These are phyloP conservation scores for Groenewaldozyma salmanticensis DNA, from an alignment of 805 yeast species.

Conservation along the genomic window DNA sequence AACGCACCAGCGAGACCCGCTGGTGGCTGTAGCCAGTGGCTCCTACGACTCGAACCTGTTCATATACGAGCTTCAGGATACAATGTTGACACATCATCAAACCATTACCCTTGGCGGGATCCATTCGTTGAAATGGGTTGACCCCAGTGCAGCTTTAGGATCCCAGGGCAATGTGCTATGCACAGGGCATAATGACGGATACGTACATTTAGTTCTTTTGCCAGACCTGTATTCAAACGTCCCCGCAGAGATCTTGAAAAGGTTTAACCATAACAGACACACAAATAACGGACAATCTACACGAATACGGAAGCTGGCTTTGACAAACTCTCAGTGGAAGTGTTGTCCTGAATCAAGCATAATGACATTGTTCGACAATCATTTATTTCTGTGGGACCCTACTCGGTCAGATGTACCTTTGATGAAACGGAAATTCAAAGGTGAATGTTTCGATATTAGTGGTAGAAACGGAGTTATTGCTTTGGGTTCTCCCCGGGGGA, in stretches of 20 bases:
- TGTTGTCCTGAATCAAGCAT: conserved; percentile 38
- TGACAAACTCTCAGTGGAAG: conserved; percentile 36
- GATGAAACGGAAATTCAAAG: conserved; percentile 41
- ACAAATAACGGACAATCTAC: conserved; percentile 4
- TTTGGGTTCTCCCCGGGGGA: conserved; percentile 54
- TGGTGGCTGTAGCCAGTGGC: conserved; percentile 50
- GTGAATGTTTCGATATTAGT: conserved; percentile 43
- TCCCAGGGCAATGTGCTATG: conserved; percentile 38
- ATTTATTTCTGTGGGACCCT: conserved; percentile 69
- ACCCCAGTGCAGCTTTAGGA: conserved; percentile 26
- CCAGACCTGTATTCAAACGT: conserved; percentile 44
- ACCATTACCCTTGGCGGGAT: conserved; percentile 48
- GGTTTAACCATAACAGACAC: conserved; percentile 72
- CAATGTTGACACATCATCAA: conserved; percentile 44
- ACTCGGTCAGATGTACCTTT: conserved; percentile 51
- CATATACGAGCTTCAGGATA: conserved; percentile 36
- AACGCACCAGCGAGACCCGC: conserved; percentile 28
- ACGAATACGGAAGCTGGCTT: conserved; percentile 29
- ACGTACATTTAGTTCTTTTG: conserved; percentile 59
- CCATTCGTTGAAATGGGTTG: conserved; percentile 35
- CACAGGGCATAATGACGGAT: conserved; percentile 71
- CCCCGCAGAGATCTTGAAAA: conserved; percentile 62
- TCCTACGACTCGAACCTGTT: conserved; percentile 37
- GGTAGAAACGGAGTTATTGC: conserved; percentile 46
- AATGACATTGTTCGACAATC: conserved; percentile 55